Evolutionary conservation across 129 eudicot species (phyloP), one percentile per base, ranked within the genome.

Genomic region (Flaveria robusta): DNA sequence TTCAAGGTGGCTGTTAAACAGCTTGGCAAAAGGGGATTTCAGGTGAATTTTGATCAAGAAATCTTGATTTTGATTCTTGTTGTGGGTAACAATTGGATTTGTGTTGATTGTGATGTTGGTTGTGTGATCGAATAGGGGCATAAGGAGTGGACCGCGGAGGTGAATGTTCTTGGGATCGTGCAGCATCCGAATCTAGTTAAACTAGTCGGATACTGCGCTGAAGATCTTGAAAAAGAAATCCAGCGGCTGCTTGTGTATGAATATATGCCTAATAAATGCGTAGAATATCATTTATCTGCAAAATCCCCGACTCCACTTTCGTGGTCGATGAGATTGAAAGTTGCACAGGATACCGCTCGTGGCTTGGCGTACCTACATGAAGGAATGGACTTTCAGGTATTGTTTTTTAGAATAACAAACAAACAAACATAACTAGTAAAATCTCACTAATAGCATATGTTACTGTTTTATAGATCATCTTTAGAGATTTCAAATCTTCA

Each of bases 61-160:
- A 54, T 37, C 15, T 72, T 20, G 37, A 11, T 55, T 54, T 34
- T 13, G 43, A n/a, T 3, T 18, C 11, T 20, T 64, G 55, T 54
- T 54, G n/a, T 1, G 75, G 63, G 64, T n/a, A 31, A 51, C 50
- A 29, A 7, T 34, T 5, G 7, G 39, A 34, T 34, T 31, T 34
- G 39, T 34, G 8, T 34, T 34, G 39, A 34, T 34, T 34, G 7
- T 49, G 9, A 1, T 76, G 16, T 62, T 46, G 16, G 15, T 62
- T 71, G 14, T 65, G 50, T 71, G 41, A 51, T 51, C 19, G 26
- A 60, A 58, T 76, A 92, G 98, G 98, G 98, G 24, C 96, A 92
- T 80, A 92, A 90, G 82, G 98, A 92, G 47, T 92, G 98, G 98
- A 87, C 88, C 70, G 84, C 98, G 13, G 98, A 92, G 80, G 98